Percentiles rank a stretch among this genome's conserved stretches.
Conservation (phyloP, 768 basidiomycete genomes). For the Tulasnella sp. region DNA sequence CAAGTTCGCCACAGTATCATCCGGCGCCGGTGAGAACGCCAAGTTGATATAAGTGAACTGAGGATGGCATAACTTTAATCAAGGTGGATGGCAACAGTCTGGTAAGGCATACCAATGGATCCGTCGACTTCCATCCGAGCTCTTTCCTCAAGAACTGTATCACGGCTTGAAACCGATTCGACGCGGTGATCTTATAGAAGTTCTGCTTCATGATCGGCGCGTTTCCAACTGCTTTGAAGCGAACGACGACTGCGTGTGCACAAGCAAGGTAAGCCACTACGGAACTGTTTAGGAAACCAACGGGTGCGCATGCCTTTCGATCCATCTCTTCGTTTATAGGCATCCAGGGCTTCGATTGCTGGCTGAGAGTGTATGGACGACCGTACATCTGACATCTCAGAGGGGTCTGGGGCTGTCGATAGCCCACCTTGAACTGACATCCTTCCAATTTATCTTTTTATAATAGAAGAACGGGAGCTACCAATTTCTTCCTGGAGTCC, state of each 20-base stretch:
- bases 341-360: slow-evolving; percentile 62
- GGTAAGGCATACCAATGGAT: slow-evolving; percentile 57
- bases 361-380: slow-evolving; percentile 17
- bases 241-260: slow-evolving; percentile 66
- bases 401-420: background rate
- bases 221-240: slow-evolving; percentile 95
- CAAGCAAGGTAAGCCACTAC: background rate
- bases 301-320: slow-evolving; percentile 47
- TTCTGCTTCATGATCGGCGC: slow-evolving; percentile 99
- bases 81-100: background rate
- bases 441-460: too few relatives aligned
- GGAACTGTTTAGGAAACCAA: background rate
- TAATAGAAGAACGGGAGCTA: too few relatives aligned
- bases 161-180: slow-evolving; percentile 89
- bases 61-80: background rate
- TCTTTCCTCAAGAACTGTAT: slow-evolving; percentile 88
- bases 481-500: too few relatives aligned
- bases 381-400: slow-evolving; percentile 14
- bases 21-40: slow-evolving; percentile 72
- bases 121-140: slow-evolving; percentile 73
- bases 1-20: slow-evolving; percentile 69
- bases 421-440: background rate
- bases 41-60: slow-evolving; percentile 51
- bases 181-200: slow-evolving; percentile 93
- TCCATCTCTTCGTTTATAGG: slow-evolving; percentile 78